Percentiles rank a stretch among this genome's conserved stretches.
Conservation (phyloP, 78 protist genomes). For the Abeoforma whisleri region DNA sequence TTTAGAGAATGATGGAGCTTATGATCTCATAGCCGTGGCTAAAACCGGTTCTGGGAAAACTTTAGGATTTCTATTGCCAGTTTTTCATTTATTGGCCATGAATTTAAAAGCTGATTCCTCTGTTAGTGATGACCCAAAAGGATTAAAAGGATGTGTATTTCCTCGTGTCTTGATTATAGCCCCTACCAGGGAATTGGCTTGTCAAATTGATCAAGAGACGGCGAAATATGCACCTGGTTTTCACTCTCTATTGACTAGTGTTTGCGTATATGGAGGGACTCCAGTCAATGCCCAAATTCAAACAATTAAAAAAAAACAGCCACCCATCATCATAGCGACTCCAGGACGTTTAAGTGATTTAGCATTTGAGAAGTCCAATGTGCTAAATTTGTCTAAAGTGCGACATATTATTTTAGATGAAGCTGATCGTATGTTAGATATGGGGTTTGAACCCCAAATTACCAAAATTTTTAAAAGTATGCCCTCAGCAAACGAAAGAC, state of each 20-base stretch:
- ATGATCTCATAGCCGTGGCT: constrained; percentile 57
- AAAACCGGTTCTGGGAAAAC: constrained; percentile 71
- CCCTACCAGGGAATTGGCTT: constrained; percentile 76
- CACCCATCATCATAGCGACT: neutral
- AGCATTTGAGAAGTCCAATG: neutral
- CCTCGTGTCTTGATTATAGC: constrained; percentile 49
- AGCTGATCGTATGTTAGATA: constrained; percentile 93
- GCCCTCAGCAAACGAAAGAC: constrained; percentile 37
- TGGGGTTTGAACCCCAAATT: constrained; percentile 90
- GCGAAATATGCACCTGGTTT: no score
- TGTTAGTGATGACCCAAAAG: constrained; percentile 41
- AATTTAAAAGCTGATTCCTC: constrained; percentile 45
- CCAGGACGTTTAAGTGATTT: neutral
- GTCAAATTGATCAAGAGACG: constrained; percentile 60
- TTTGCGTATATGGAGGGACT: constrained; percentile 67
- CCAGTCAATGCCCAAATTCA: no score
- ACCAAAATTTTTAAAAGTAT: constrained; percentile 30
- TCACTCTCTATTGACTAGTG: no score
- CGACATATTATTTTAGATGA: constrained; percentile 61
- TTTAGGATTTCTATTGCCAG: constrained; percentile 61
- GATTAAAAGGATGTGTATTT: no score
- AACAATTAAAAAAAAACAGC: neutral
- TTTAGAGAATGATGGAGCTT: constrained; percentile 39
- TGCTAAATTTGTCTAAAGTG: neutral
- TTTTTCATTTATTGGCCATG: constrained; percentile 48